Evolutionary conservation across 2,329 filamentous ascomycete genomes (phyloP).

Genomic region (Paramyrothecium roridum): DNA sequence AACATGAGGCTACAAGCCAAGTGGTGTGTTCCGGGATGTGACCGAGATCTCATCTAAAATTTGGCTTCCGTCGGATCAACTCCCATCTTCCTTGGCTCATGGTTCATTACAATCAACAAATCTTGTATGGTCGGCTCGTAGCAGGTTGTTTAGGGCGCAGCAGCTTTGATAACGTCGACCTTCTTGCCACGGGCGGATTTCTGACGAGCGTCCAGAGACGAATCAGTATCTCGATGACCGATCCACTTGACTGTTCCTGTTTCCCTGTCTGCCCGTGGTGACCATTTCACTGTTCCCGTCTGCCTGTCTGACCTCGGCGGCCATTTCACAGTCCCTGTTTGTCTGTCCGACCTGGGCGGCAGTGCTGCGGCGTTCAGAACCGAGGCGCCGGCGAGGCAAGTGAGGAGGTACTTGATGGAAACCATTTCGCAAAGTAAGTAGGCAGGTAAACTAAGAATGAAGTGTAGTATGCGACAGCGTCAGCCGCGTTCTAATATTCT

Average conservation of each 20-base stretch:
- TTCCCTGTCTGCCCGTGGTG: background rate
- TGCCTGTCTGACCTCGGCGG: background rate
- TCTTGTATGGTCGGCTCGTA: too few relatives aligned
- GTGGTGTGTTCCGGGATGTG: too few relatives aligned
- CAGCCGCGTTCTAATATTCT: background rate
- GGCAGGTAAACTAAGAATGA: background rate
- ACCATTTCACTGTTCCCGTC: background rate
- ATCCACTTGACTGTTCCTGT: background rate
- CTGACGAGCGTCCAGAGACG: background rate
- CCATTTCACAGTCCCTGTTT: background rate
- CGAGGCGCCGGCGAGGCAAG: background rate
- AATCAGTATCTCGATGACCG: background rate
- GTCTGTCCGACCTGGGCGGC: background rate
- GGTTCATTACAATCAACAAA: too few relatives aligned
- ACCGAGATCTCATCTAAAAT: too few relatives aligned
- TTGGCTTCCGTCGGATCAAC: too few relatives aligned
- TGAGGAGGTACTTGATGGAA: background rate
- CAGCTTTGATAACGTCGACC: background rate
- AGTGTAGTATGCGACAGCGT: background rate
- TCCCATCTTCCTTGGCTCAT: too few relatives aligned
- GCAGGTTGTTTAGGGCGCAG: background rate
- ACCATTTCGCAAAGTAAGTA: background rate
- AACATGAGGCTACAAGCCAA: too few relatives aligned
- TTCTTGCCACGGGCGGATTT: background rate
- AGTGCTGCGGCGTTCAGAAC: background rate